Base-by-base conservation (phyloP, 2,329 filamentous ascomycete species). In the Fusarium irregulare region DNA sequence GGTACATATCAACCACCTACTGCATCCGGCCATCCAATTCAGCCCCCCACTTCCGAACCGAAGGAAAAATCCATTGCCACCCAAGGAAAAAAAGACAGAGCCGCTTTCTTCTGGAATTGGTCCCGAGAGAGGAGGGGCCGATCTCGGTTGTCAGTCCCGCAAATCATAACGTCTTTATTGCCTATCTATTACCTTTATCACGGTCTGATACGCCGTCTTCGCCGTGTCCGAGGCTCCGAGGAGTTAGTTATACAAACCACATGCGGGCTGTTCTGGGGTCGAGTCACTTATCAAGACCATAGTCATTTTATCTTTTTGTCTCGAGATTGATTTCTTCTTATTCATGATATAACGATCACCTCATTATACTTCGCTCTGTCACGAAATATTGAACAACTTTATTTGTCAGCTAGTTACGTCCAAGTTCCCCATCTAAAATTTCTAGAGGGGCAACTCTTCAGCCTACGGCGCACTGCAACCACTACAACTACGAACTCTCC, bases 101-200 rank as follows among this genome's bases (percentile, higher is more conserved):
- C 66, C 56, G 45, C 66, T 30, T 49, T 40, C 42, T 21, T 28
- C 30, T 49, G 42, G 27, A 45, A 46, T n/a, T 47, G n/a, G 18
- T 47, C 7, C 30, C 10, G n/a, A 49, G 41, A 23, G 13, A 10
- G 20, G 32, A 37, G 30, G 54, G 54, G 30, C 54, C 54, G 54
- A 56, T 56, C 18, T 56, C 54, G 53, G 42, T 27, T 37, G 42
- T 55, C 18, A 20, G 14, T 42, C 30, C 48, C 21, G 76, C 74
- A 74, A 79, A 79, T 79, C 77, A 70, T 64, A 70, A 34, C 65
- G 70, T 56, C 76, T 74, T 75, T 49, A 79, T 78, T 79, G 76
- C 74, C 60, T 70, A 67, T 67, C 63, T 23, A 28, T 50, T 48
- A 54, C 28, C 41, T 56, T 54, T 57, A 56, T 47, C 56, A 56